phyloP scores from a whole-genome alignment of 345 rosid species.

The Murraya koenigii region DNA sequence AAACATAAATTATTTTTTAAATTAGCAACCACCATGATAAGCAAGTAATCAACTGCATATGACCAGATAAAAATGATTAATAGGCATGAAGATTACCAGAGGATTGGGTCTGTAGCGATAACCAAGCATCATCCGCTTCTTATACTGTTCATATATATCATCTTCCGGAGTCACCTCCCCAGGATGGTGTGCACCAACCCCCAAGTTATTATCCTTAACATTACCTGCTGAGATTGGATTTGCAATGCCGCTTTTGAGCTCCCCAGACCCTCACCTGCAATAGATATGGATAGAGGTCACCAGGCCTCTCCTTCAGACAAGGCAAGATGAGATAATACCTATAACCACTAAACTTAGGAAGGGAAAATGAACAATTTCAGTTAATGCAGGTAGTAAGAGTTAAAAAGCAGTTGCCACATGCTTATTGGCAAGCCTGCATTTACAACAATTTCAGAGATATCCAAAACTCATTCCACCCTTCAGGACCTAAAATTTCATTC shows the following conservation, averaged over 20 bases:
- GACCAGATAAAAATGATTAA: not conserved
- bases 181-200: constrained; percentile 90
- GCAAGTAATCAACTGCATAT: not conserved
- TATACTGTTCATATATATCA: constrained; percentile 97
- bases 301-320: not conserved
- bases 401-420: not conserved
- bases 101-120: constrained; percentile 95
- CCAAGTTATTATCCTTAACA: constrained; percentile 83
- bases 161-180: constrained; percentile 91
- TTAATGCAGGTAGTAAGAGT: not conserved
- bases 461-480: not conserved
- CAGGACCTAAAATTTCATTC: not conserved
- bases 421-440: not conserved
- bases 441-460: not conserved
- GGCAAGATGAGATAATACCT: no score
- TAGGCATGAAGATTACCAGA: constrained; percentile 43
- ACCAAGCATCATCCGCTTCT: constrained; percentile 99
- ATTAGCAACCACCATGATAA: not conserved
- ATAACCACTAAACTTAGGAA: not conserved
- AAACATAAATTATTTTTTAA: not conserved
- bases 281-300: constrained; percentile 1
- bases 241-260: constrained; percentile 88
- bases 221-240: constrained; percentile 92
- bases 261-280: constrained; percentile 97
- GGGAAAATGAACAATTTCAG: not conserved